These are phyloP conservation scores for Emmonsiellopsis sp. DNA, from an alignment of 2,329 filamentous ascomycete species.

Conservation along the genomic window DNA sequence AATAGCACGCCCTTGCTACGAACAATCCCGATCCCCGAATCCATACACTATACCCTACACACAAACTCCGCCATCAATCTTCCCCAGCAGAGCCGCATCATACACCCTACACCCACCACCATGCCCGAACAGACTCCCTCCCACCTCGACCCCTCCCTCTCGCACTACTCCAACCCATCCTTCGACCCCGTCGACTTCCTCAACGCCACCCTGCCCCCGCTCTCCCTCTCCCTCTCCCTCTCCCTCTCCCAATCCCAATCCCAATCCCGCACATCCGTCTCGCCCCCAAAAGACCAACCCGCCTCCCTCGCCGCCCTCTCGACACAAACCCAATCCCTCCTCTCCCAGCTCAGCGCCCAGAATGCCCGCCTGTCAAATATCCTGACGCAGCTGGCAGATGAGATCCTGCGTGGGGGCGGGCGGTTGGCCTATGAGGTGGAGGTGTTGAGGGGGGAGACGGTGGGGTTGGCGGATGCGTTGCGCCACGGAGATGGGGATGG, in stretches of 20 bases:
- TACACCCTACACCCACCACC: not conserved
- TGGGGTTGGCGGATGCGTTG: slow-evolving; percentile 70
- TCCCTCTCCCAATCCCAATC: slow-evolving; percentile 19
- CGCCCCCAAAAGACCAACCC: slow-evolving; percentile 16
- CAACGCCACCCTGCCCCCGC: slow-evolving; percentile 65
- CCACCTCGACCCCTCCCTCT: slow-evolving; percentile 62
- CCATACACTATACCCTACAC: too few relatives aligned
- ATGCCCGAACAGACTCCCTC: slow-evolving; percentile 29
- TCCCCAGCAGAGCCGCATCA: not conserved
- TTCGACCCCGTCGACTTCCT: slow-evolving; percentile 84
- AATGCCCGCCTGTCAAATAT: slow-evolving; percentile 72
- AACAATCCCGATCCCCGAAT: too few relatives aligned
- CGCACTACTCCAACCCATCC: slow-evolving; percentile 62
- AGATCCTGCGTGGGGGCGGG: slow-evolving; percentile 82
- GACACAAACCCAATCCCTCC: slow-evolving; percentile 69
- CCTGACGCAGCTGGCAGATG: slow-evolving; percentile 84
- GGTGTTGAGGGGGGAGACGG: slow-evolving; percentile 76
- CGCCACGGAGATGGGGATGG: slow-evolving; percentile 24
- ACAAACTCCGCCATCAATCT: not conserved
- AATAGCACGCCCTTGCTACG: too few relatives aligned
- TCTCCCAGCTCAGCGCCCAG: slow-evolving; percentile 81
- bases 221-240: slow-evolving; percentile 46
- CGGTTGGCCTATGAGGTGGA: slow-evolving; percentile 92
- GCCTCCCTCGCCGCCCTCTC: slow-evolving; percentile 68
- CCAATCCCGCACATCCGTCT: slow-evolving; percentile 23